Evolutionary conservation across 192 early-diverging fungal species (phyloP), one percentile per base, ranked within the genome.

Genomic region (Lobulomyces angularis): DNA sequence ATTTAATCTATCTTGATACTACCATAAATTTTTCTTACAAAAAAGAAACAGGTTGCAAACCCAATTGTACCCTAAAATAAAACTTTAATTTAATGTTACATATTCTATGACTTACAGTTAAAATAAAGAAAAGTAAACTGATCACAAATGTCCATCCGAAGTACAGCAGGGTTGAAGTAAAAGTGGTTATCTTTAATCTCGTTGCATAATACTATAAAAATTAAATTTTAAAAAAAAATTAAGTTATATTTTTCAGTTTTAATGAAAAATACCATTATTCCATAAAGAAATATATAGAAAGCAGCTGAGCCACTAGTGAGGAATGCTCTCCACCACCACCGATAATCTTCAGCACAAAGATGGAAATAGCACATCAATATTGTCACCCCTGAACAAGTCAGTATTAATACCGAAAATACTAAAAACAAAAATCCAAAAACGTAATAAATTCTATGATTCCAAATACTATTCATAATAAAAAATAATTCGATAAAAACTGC

Each of bases 251-350:
- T 50, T 42, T 16, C 6, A 57, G 41, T 3, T 48, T 34, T 4
- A 46, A 40, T 14, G 43, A 6, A 23, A 49, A 69, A 45, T 59
- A 69, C 3, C n/a, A 71, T 54, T 43, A 84, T 63, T 30, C 81
- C 62, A 62, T 91, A 90, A 27, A 77, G 53, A 51, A 86, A 84
- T 26, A 89, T 74, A 59, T 89, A 92, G 39, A 81, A 31, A 7
- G 77, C 71, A 6, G 74, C 84, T 35, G 78, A 75, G 8, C 68
- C 86, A 5, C 77, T 69, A 4, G 83, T 77, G 11, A 81, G 65
- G 62, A 89, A 93, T 3, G 84, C 74, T 34, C 81, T 58, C 92
- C 92, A 97, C 88, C 88, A 91, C 85, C 90, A 90, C 32, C 67
- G 65, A 53, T 85, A 88, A 44, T 88, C 69, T 46, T 77, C 74